Percentiles rank a stretch among this genome's conserved stretches.
phyloP scores from a whole-genome alignment of 2,329 filamentous ascomycete species.

The Aspergillus aculeatinus region DNA sequence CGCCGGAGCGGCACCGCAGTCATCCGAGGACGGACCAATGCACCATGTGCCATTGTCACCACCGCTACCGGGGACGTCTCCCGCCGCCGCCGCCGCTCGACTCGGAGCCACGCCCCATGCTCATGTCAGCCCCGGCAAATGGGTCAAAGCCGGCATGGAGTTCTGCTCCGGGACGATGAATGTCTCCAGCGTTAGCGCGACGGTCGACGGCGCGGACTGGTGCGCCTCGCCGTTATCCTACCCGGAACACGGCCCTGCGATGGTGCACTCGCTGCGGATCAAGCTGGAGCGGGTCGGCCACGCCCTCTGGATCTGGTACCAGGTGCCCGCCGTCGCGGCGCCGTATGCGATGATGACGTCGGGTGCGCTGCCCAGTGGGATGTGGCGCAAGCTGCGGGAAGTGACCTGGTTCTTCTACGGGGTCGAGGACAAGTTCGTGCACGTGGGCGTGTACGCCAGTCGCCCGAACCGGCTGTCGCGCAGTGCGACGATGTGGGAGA shows the following conservation, averaged over 20 bases:
- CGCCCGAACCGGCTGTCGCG: constrained; percentile 52
- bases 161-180: constrained; percentile 56
- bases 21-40: constrained; percentile 25
- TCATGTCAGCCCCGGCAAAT: constrained; percentile 47
- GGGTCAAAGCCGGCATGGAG: constrained; percentile 62
- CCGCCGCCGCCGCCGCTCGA: not conserved
- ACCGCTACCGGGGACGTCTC: constrained; percentile 5
- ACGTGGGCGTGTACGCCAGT: constrained; percentile 60
- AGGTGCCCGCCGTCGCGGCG: constrained; percentile 40
- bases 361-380: constrained; percentile 39
- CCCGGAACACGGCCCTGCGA: constrained; percentile 36
- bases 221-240: constrained; percentile 50
- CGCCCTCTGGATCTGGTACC: constrained; percentile 59
- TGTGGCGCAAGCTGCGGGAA: constrained; percentile 60
- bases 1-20: constrained; percentile 52
- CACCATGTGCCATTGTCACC: constrained; percentile 12
- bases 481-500: constrained; percentile 40
- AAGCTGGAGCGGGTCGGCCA: constrained; percentile 58
- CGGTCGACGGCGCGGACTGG: constrained; percentile 59
- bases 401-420: constrained; percentile 64
- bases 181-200: constrained; percentile 58
- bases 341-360: constrained; percentile 34
- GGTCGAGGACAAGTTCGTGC: constrained; percentile 58
- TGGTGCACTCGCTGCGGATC: constrained; percentile 52
- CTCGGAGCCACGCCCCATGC: not conserved